A percentile compares a stretch with the other conserved stretches of the same genome.
Conservation (phyloP, 2,329 filamentous ascomycete species). For the Fusarium mundagurra region DNA sequence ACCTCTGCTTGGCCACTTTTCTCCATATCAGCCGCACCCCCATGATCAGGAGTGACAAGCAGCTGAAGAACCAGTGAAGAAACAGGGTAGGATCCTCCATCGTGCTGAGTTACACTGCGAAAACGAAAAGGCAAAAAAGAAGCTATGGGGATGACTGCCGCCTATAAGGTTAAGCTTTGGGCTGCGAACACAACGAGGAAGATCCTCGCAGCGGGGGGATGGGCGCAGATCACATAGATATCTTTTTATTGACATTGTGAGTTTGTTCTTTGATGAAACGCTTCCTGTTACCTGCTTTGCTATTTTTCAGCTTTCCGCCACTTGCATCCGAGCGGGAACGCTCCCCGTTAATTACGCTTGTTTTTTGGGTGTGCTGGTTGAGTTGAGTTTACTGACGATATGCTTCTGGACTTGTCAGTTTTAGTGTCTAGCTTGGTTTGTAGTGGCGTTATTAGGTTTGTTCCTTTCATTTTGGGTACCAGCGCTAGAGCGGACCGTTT, state of each 20-base stretch:
- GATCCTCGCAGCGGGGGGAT: neutral
- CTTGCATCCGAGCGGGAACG: neutral
- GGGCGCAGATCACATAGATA: neutral
- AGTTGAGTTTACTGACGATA: neutral
- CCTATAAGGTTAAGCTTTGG: too few species aligned
- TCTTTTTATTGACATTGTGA: neutral
- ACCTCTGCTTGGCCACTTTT: neutral
- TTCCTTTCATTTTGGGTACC: neutral
- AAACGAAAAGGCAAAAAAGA: neutral
- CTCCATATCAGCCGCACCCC: neutral
- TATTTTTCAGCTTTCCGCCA: neutral
- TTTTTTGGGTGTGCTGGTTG: neutral
- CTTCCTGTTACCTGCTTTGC: neutral
- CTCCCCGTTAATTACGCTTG: neutral
- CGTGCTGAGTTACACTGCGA: neutral
- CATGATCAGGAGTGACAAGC: neutral
- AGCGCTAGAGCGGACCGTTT: neutral
- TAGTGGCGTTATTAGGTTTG: neutral
- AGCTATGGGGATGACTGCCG: too few species aligned
- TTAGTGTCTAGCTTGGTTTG: neutral
- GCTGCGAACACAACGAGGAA: neutral
- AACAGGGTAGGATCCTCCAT: slow-evolving; percentile 3
- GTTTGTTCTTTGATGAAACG: neutral
- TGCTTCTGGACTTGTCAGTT: neutral
- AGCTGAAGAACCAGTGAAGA: slow-evolving; percentile 3